Evolutionary conservation across 2,329 filamentous ascomycete species (phyloP), one percentile per base, ranked within the genome.

Genomic region (Setomelanomma holmii): DNA sequence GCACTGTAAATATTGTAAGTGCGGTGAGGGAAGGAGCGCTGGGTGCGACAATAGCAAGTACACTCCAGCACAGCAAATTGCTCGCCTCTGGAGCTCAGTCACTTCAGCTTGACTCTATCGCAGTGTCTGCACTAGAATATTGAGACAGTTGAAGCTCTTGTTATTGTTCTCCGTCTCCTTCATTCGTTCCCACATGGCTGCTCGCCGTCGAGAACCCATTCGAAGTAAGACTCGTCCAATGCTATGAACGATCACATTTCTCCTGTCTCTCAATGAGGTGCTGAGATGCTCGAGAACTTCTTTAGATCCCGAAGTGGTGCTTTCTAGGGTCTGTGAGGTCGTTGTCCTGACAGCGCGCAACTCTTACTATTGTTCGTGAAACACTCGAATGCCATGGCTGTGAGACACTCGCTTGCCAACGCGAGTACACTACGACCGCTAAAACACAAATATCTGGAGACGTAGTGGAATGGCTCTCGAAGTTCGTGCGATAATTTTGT

Each of bases 301-400:
- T 8, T 42, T 27, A 36, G 52, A 45, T 40, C 19, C 24, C 40
- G 39, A 10, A 43, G 23, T 57, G 21, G 22, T 40, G 42, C 48
- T 53, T 38, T 54, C 62, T 64, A 51, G 45, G 35, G 61, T 43
- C 23, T 44, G 46, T 40, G 49, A 47, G 42, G 45, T 44, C 27
- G 36, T 45, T 34, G 41, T 52, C 53, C 44, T 46, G 23, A 51
- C 62, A 54, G 60, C 54, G 58, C 40, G 58, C 40, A 24, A 42
- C 27, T 51, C 65, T 74, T 74, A 67, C 53, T 73, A 74, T 74
- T 74, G 69, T 74, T 72, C 69, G 63, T 52, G 10, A 40, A 20
- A 51, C 38, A 44, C 35, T 43, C 39, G n/a, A 16, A 51, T 47
- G 57, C 59, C 62, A 45, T 44, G 14, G 53, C 53, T 55, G 23